A percentile compares a stretch with the other conserved stretches of the same genome.
These are phyloP conservation scores for Aspergillus sp. DNA, from an alignment of 2,329 filamentous ascomycete species.

Conservation along the genomic window DNA sequence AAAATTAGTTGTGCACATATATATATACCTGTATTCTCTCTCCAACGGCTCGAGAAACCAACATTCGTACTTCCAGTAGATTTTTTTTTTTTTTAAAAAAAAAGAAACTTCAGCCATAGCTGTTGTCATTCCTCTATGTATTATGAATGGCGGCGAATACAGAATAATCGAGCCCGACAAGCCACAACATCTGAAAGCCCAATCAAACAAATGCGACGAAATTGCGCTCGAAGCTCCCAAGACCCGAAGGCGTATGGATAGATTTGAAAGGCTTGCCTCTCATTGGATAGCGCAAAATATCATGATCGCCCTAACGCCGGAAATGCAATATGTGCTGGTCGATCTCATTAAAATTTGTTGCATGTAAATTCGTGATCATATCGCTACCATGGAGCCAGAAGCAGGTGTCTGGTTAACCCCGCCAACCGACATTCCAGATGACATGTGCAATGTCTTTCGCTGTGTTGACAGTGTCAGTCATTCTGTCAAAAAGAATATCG, in stretches of 20 bases:
- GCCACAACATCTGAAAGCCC: neutral
- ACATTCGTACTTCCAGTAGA: neutral
- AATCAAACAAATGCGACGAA: neutral
- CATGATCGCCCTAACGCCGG: neutral
- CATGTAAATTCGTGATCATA: neutral
- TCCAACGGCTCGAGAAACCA: too few relatives aligned
- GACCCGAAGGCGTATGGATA: neutral
- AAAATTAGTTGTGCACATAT: too few relatives aligned
- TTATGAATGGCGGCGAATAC: neutral
- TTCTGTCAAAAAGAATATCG: conserved; percentile 68
- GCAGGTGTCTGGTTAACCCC: conserved; percentile 40
- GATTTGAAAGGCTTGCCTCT: neutral
- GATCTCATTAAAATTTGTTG: neutral
- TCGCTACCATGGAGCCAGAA: neutral
- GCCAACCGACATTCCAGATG: conserved; percentile 67
- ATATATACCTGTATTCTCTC: too few relatives aligned
- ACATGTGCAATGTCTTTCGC: conserved; percentile 65
- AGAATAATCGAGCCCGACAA: neutral
- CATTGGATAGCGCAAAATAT: neutral
- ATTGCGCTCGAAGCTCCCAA: neutral
- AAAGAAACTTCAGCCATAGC: neutral
- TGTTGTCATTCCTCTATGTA: neutral
- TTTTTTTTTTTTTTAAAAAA: too few relatives aligned
- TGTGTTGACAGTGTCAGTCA: conserved; percentile 75
- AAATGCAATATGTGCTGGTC: conserved; percentile 1